A percentile compares a stretch with the other conserved stretches of the same genome.
Evolutionary conservation across 1,284 basidiomycete species (phyloP).

Genomic region (Agaricales sp.): DNA sequence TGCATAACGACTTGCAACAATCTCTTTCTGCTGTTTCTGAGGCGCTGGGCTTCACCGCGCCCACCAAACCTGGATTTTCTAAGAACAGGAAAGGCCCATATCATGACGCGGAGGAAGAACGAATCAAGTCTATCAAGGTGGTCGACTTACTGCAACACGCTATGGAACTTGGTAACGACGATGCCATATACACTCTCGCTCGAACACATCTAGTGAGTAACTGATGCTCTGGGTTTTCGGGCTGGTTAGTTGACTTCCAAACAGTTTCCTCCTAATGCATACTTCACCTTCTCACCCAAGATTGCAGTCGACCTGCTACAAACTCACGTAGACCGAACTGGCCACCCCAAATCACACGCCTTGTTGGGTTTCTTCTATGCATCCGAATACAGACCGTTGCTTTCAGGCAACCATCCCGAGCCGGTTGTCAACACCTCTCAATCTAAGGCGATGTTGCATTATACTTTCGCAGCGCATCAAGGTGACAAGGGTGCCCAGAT

Average conservation of each 20-base stretch:
- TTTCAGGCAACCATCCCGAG: slow-evolving; percentile 54
- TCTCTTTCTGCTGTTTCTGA: background rate
- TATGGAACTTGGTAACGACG: slow-evolving; percentile 65
- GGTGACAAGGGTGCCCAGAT: slow-evolving; percentile 85
- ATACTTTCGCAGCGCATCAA: slow-evolving; percentile 87
- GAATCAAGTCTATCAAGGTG: slow-evolving; percentile 46
- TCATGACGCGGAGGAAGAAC: background rate
- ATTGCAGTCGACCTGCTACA: slow-evolving; percentile 52
- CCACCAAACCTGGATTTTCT: background rate
- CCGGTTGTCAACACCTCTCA: slow-evolving; percentile 1
- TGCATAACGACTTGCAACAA: background rate
- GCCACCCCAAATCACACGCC: slow-evolving; percentile 78
- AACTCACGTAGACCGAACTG: slow-evolving; percentile 53
- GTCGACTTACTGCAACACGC: slow-evolving; percentile 71
- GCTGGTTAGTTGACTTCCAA: slow-evolving; percentile 2
- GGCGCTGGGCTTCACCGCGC: background rate
- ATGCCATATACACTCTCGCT: slow-evolving; percentile 66
- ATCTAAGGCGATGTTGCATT: slow-evolving; percentile 72
- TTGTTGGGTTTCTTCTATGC: slow-evolving; percentile 81
- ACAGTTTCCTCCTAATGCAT: slow-evolving; percentile 63
- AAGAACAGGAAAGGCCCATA: background rate
- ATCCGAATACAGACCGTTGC: slow-evolving; percentile 69
- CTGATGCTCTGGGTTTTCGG: slow-evolving; percentile 8
- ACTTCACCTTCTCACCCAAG: slow-evolving; percentile 50
- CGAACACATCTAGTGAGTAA: slow-evolving; percentile 62